These are phyloP conservation scores for Sungouiella blattae DNA, from an alignment of 805 yeast species.

Conservation along the genomic window DNA sequence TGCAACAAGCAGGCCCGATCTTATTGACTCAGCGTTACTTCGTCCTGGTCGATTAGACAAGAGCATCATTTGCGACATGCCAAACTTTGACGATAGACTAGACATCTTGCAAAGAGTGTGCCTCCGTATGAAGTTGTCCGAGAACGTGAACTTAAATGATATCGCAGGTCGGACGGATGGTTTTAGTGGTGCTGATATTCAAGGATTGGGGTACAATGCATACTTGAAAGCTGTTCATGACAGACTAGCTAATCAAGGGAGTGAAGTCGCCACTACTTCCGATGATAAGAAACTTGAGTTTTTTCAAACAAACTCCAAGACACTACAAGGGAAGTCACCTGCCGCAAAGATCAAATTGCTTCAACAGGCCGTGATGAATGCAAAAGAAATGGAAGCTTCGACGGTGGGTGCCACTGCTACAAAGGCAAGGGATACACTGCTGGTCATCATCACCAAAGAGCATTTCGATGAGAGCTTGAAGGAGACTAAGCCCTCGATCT, in stretches of 20 bases:
- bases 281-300: constrained; percentile 28
- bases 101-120: constrained; percentile 65
- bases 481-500: constrained; percentile 89
- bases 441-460: constrained; percentile 44
- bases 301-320: constrained; percentile 38
- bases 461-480: constrained; percentile 61
- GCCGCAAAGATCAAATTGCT: constrained; percentile 38
- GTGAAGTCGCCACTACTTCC: constrained; percentile 14
- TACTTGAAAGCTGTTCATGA: constrained; percentile 81
- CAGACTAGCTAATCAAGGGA: constrained; percentile 47
- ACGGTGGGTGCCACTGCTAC: too few relatives aligned
- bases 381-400: constrained; percentile 5
- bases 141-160: constrained; percentile 46
- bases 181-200: constrained; percentile 92
- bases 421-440: constrained; percentile 11
- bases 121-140: constrained; percentile 54
- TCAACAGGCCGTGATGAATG: constrained; percentile 38
- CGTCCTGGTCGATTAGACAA: constrained; percentile 97
- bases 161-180: constrained; percentile 67
- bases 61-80: constrained; percentile 86
- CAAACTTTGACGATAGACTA: constrained; percentile 61
- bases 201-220: constrained; percentile 88
- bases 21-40: constrained; percentile 89
- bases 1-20: constrained; percentile 93
- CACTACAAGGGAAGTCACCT: constrained; percentile 26